phyloP scores from a whole-genome alignment of 192 early-diverging fungal species.

The Dimargaris xerosporica region DNA sequence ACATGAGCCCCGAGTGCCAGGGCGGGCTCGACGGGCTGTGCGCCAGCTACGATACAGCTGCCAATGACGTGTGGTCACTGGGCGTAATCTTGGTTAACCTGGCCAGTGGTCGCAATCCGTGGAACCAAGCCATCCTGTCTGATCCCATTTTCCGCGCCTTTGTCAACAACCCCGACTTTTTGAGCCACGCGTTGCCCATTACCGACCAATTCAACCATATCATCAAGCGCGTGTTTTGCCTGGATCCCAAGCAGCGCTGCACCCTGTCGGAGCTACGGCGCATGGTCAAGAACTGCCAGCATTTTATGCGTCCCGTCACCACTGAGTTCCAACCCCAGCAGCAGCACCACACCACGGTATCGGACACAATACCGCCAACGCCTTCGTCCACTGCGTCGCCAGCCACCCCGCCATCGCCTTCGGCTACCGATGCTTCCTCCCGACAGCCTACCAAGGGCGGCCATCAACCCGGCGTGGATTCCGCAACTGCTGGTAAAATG shows the following conservation, averaged over 20 bases:
- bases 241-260: constrained; percentile 44
- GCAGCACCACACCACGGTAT: background rate
- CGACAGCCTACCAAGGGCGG: too few relatives aligned
- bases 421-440: background rate
- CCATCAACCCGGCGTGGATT: background rate
- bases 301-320: constrained; percentile 16
- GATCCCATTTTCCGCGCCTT: constrained; percentile 71
- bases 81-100: constrained; percentile 84
- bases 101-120: constrained; percentile 67
- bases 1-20: constrained; percentile 77
- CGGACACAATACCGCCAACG: background rate
- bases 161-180: constrained; percentile 38
- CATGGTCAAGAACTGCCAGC: constrained; percentile 23
- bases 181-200: constrained; percentile 47
- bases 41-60: constrained; percentile 41
- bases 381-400: background rate
- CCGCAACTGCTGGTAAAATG: background rate
- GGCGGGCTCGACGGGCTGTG: constrained; percentile 36
- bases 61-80: constrained; percentile 79
- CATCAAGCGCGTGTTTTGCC: constrained; percentile 53
- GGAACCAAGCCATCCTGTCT: constrained; percentile 47
- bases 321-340: background rate
- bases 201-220: constrained; percentile 52
- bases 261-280: constrained; percentile 25
- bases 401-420: background rate